Percentiles rank a stretch among this genome's conserved stretches.
Evolutionary conservation across 2,329 filamentous ascomycete genomes (phyloP).

Genomic region (Colletotrichum viniferum): DNA sequence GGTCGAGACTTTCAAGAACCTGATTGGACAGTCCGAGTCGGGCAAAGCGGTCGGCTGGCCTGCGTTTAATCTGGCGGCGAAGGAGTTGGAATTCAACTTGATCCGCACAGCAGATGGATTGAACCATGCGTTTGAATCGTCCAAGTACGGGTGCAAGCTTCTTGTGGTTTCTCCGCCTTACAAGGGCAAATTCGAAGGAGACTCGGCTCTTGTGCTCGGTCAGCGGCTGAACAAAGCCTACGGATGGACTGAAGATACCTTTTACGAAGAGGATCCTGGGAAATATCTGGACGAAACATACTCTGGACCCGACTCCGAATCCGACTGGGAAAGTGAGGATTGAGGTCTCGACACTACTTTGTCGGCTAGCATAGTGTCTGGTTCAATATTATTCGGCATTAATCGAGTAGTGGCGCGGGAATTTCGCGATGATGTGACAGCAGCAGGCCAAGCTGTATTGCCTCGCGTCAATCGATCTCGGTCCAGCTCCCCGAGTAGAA

Average conservation of each 20-base stretch:
- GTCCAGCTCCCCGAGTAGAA: fast-evolving
- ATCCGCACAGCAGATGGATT: slow-evolving; percentile 32
- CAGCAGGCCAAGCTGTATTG: fast-evolving
- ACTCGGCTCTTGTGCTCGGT: slow-evolving; percentile 29
- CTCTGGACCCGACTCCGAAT: neutral
- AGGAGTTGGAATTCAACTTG: slow-evolving; percentile 44
- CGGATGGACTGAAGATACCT: slow-evolving; percentile 38
- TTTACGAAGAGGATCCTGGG: slow-evolving; percentile 22
- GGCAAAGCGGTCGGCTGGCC: slow-evolving; percentile 36
- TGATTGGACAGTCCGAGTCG: slow-evolving; percentile 32
- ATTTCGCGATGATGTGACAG: neutral
- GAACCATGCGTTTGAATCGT: neutral
- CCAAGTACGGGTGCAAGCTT: slow-evolving; percentile 21
- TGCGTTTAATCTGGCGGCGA: slow-evolving; percentile 45
- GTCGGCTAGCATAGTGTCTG: neutral
- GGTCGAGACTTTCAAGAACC: slow-evolving; percentile 39
- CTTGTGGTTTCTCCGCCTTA: slow-evolving; percentile 43
- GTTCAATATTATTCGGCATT: neutral
- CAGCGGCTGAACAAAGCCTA: slow-evolving; percentile 37
- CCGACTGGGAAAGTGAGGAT: neutral
- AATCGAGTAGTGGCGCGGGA: fast-evolving
- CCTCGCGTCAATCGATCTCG: neutral
- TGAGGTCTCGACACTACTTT: neutral
- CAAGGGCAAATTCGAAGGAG: slow-evolving; percentile 37
- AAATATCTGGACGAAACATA: neutral